Conservation (phyloP, 495 filamentous ascomycete genomes). For the Penicillium goetzii region DNA sequence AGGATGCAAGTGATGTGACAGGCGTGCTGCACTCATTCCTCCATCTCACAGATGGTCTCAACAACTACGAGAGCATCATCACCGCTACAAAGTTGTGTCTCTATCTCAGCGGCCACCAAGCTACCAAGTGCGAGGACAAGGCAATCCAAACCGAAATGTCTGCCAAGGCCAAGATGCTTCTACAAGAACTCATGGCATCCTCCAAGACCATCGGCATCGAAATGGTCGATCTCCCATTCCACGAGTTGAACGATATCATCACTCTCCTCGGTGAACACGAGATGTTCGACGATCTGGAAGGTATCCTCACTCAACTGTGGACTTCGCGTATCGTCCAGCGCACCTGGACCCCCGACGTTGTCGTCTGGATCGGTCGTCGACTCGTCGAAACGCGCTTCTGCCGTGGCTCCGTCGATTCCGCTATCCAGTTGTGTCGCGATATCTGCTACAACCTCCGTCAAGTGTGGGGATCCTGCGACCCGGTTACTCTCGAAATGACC, state of each 20-base stretch:
- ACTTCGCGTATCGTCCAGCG: constrained; percentile 61
- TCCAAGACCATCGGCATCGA: constrained; percentile 54
- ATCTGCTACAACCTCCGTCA: constrained; percentile 68
- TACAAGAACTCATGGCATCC: constrained; percentile 53
- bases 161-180: constrained; percentile 56
- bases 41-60: constrained; percentile 56
- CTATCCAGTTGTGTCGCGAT: constrained; percentile 60
- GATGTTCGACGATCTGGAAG: constrained; percentile 62
- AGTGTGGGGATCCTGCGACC: constrained; percentile 58
- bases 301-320: constrained; percentile 62
- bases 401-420: constrained; percentile 43
- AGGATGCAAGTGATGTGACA: constrained; percentile 57
- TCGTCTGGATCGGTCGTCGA: constrained; percentile 60
- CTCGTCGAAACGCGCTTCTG: constrained; percentile 62
- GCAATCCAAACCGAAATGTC: constrained; percentile 52
- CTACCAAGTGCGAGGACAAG: constrained; percentile 43
- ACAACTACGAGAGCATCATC: constrained; percentile 48
- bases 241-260: constrained; percentile 58
- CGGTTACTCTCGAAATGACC: constrained; percentile 57
- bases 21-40: constrained; percentile 59
- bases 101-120: constrained; percentile 54
- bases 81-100: constrained; percentile 60
- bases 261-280: constrained; percentile 61
- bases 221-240: constrained; percentile 55
- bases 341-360: constrained; percentile 56